Evolutionary conservation across 2,329 filamentous ascomycete genomes (phyloP).

Genomic region (Cladosporium sp.): DNA sequence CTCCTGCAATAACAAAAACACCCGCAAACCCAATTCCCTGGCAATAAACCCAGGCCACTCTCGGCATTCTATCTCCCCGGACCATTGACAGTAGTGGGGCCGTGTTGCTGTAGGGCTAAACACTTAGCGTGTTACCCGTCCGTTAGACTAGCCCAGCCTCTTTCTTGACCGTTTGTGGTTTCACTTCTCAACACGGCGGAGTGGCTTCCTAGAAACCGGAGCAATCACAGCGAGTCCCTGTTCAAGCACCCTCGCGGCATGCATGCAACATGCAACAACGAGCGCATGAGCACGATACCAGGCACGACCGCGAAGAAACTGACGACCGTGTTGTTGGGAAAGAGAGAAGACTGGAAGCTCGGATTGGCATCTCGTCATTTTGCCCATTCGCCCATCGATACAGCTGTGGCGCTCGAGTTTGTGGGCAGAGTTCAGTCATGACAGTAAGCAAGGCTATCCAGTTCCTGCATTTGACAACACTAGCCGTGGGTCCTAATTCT

Average conservation of each 20-base stretch:
- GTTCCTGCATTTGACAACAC: too few relatives aligned
- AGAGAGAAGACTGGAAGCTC: background rate
- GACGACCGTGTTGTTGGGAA: background rate
- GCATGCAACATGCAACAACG: constrained; percentile 4
- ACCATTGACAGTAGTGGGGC: background rate
- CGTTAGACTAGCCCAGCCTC: constrained; percentile 4
- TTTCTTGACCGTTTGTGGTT: background rate
- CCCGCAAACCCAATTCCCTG: background rate
- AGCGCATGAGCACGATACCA: background rate
- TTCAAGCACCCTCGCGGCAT: background rate
- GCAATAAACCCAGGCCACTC: background rate
- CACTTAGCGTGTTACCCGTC: background rate
- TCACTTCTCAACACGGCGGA: background rate
- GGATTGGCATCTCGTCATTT: background rate
- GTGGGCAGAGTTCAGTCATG: too few relatives aligned
- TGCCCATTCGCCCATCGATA: too few relatives aligned
- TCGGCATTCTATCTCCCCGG: background rate
- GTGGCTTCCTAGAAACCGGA: constrained; percentile 1
- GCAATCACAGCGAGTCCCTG: background rate
- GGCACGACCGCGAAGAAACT: background rate
- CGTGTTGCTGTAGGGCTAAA: background rate
- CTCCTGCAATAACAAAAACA: background rate
- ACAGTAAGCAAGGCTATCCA: too few relatives aligned
- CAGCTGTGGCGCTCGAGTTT: too few relatives aligned
- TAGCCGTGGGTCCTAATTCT: too few relatives aligned